Base-by-base conservation (phyloP, 768 basidiomycete genomes). In the Collybia nuda region DNA sequence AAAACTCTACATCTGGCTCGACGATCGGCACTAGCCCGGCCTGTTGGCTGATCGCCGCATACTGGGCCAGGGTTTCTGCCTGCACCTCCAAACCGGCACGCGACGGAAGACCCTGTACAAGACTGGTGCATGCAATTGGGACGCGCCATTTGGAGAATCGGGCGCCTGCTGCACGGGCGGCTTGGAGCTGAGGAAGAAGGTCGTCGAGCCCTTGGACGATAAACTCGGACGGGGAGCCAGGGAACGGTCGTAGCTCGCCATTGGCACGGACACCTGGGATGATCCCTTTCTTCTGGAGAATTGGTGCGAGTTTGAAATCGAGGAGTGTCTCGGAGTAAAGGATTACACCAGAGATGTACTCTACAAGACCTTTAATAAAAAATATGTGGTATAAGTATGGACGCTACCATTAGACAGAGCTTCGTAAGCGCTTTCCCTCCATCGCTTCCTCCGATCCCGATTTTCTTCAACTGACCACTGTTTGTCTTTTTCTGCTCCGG, bases 121-220 rank as follows among this genome's bases (percentile, higher is more conserved):
- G 52, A 12, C 69, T 68, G 35, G 73, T 72, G 50, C 77, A 79
- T 18, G 74, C 71, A 50, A 79, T 73, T 1, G 73, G 74, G n/a
- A 71, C 70, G 6, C 78, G 72, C 74, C 76, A 80, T 55, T 78
- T 79, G 32, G 75, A 75, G 59, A 81, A 79, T 29, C 78, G 66
- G 12, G 77, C 75, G 1, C 77, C 77, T 0, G 72, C 72, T 17
- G 65, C 67, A 28, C 69, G 70, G 17, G 75, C 75, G 3, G 70
- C 70, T 50, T 75, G 72, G 5, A 79, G 62, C 44, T 68, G 63
- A 0, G 67, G 62, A 14, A 79, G 61, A 40, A 78, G 67, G 43
- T 71, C 70, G 44, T 79, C 80, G 7, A 78, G 67, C 9, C 80
- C 80, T 61, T 77, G 73, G 6, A 78, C 77, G 44, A 72, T 68